These are phyloP conservation scores for Vitis cinerea DNA, from an alignment of 164 flowering plant species.

Conservation along the genomic window DNA sequence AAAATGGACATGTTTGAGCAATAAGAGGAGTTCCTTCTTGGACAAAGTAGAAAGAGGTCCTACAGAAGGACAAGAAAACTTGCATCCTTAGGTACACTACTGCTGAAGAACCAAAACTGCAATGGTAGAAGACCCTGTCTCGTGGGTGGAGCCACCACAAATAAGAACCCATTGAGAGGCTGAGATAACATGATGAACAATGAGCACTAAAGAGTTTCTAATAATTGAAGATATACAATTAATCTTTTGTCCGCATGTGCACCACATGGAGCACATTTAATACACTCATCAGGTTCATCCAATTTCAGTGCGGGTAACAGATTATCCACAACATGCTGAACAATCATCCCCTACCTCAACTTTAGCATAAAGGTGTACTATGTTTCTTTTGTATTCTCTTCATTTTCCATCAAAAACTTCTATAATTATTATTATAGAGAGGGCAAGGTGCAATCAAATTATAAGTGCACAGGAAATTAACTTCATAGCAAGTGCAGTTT, in stretches of 20 bases:
- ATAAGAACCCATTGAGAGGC: neutral
- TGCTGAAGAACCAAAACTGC: neutral
- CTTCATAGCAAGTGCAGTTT: too few species aligned
- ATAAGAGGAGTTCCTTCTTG: neutral
- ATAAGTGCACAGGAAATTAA: too few species aligned
- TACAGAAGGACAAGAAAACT: neutral
- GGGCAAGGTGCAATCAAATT: neutral
- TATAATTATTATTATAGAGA: neutral
- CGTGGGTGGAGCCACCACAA: constrained; percentile 7
- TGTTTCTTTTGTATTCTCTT: neutral
- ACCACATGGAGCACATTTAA: constrained; percentile 4
- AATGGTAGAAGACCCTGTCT: constrained; percentile 4
- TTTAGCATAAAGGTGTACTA: neutral
- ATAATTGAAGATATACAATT: neutral
- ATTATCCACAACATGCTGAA: neutral
- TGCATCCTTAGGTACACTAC: too few species aligned
- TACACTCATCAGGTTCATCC: neutral
- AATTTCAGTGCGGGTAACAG: neutral
- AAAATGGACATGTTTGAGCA: neutral
- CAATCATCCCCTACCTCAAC: neutral
- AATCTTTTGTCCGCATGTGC: neutral
- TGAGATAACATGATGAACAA: neutral
- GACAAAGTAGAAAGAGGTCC: constrained; percentile 3
- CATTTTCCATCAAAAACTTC: neutral
- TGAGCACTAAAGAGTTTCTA: neutral